These are phyloP conservation scores for Paramecium tetraurelia DNA, from an alignment of 73 alveolate species.

Conservation along the genomic window DNA sequence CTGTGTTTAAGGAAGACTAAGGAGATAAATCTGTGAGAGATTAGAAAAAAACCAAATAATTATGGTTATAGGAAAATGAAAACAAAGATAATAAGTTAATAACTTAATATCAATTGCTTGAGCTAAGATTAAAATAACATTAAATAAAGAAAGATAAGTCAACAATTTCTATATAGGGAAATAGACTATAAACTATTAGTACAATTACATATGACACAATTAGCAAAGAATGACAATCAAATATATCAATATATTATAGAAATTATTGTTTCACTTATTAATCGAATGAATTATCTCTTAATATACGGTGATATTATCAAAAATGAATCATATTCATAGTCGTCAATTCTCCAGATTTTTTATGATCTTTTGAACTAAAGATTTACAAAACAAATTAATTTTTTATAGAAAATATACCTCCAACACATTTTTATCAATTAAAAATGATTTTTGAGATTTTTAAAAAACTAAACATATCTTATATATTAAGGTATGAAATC, in stretches of 20 bases:
- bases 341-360: background rate
- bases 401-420: too few relatives aligned
- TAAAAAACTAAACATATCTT: too few relatives aligned
- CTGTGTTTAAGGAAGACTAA: background rate
- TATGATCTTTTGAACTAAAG: background rate
- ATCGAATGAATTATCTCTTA: background rate
- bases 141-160: background rate
- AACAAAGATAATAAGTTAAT: background rate
- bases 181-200: background rate
- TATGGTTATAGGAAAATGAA: background rate
- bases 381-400: too few relatives aligned
- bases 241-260: background rate
- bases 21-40: background rate
- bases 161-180: background rate
- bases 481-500: background rate
- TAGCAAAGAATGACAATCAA: background rate
- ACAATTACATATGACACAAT: background rate
- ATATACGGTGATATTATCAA: background rate
- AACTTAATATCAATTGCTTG: background rate
- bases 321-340: background rate
- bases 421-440: too few relatives aligned
- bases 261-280: background rate
- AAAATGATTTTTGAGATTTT: background rate
- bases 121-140: background rate
- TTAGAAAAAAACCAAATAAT: background rate